These are phyloP conservation scores for Eimeria brunetti DNA, from an alignment of 169 alveolate genomes.

Conservation along the genomic window DNA sequence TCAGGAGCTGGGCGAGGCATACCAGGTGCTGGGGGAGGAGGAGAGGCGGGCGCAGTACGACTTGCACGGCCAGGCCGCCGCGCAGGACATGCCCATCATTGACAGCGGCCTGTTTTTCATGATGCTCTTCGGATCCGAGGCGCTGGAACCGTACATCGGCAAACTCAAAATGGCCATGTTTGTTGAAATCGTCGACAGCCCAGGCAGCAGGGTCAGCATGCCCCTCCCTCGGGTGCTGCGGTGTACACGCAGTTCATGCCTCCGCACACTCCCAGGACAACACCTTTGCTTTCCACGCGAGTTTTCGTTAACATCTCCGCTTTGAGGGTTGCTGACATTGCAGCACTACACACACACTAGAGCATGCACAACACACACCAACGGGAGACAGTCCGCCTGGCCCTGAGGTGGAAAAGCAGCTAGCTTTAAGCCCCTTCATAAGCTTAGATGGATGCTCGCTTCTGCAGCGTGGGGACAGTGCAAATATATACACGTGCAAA, in stretches of 20 bases:
- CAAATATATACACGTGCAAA: too few species aligned
- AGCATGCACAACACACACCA: too few species aligned
- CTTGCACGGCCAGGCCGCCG: slow-evolving; percentile 93
- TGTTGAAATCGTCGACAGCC: slow-evolving; percentile 65
- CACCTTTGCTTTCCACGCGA: too few species aligned
- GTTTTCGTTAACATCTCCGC: too few species aligned
- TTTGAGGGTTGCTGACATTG: too few species aligned
- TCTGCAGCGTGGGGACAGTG: too few species aligned
- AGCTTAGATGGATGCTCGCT: too few species aligned
- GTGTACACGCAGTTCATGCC: not conserved
- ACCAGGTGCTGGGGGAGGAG: slow-evolving; percentile 96
- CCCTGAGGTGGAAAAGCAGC: too few species aligned
- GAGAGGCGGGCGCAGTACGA: slow-evolving; percentile 95
- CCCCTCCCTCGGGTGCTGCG: not conserved
- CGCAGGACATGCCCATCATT: slow-evolving; percentile 93
- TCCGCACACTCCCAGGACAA: too few species aligned
- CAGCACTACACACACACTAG: too few species aligned
- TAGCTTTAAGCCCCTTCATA: too few species aligned
- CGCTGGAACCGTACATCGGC: slow-evolving; percentile 92
- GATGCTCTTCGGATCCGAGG: slow-evolving; percentile 94
- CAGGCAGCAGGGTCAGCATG: slow-evolving; percentile 22
- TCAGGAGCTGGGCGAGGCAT: slow-evolving; percentile 92
- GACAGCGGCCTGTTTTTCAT: slow-evolving; percentile 92
- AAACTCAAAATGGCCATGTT: slow-evolving; percentile 76
- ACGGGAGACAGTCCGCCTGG: too few species aligned